Conservation (phyloP, 352 stramenopile genomes). For the Globisporangium carolinianum region DNA sequence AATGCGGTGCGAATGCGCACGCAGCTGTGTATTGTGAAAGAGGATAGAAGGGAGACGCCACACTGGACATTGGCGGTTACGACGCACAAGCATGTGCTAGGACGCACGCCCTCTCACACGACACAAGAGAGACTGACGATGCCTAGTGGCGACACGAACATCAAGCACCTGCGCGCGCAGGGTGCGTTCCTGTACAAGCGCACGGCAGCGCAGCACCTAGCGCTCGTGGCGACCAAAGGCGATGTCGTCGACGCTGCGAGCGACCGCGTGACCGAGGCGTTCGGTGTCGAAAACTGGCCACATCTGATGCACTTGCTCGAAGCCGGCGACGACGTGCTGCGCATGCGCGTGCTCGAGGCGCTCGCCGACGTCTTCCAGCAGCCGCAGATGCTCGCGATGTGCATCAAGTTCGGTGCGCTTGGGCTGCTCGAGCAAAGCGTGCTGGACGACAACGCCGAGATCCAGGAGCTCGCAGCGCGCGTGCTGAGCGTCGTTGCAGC, state of each 20-base stretch:
- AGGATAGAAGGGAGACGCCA: no score
- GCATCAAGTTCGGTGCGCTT: constrained; percentile 45
- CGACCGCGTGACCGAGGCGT: constrained; percentile 60
- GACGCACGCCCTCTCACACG: no score
- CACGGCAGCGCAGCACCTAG: constrained; percentile 51
- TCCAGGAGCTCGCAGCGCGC: constrained; percentile 43
- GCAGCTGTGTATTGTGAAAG: no score
- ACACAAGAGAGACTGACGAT: background rate
- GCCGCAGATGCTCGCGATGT: constrained; percentile 55
- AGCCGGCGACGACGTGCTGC: constrained; percentile 42
- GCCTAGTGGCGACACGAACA: constrained; percentile 5
- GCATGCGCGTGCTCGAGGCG: constrained; percentile 39
- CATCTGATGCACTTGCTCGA: constrained; percentile 53
- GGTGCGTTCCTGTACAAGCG: constrained; percentile 61
- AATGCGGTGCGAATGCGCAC: no score
- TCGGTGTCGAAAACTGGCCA: constrained; percentile 62
- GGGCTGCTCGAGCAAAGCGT: no score
- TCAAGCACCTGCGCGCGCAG: constrained; percentile 50
- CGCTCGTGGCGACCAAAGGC: constrained; percentile 39
- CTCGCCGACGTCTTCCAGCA: constrained; percentile 49
- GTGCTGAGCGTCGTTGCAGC: constrained; percentile 53
- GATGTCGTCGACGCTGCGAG: constrained; percentile 47
- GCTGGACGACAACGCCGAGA: constrained; percentile 9
- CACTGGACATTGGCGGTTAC: no score
- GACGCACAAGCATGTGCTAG: no score